Evolutionary conservation across 495 filamentous ascomycete species (phyloP), one percentile per base, ranked within the genome.

Genomic region (Penicillium malachiteum): DNA sequence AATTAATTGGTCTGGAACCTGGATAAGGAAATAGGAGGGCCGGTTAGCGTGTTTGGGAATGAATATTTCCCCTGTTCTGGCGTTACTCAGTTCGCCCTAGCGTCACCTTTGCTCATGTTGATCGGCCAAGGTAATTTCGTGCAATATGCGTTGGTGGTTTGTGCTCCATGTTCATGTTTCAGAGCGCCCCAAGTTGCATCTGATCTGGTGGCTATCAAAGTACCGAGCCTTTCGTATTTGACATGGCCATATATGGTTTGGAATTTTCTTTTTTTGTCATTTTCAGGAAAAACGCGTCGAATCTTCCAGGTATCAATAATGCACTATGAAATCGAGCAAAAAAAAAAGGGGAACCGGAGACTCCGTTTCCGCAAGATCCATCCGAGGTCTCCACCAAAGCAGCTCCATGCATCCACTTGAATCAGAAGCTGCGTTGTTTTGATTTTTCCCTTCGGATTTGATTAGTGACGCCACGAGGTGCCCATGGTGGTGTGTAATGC

Each of bases 41-140:
- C 33, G 39, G 16, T 43, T 64, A 71, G 66, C 66, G 66, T 59
- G 61, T 60, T 67, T 66, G 50, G 49, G 47, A 59, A 49, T 39
- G 39, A 48, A 39, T 37, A 40, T 61, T 56, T 50, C 54, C 50
- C 55, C 43, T 56, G 42, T 52, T 46, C 54, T 44, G 49, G 52
- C 44, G 59, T 50, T 57, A 52, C 43, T 39, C 52, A 52, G 51
- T 42, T 35, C 50, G 47, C 40, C 50, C 39, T 66, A 61, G 63
- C 63, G 57, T 58, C 48, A 58, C 30, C 48, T 63, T 62, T 47
- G 52, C 47, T 47, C 33, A 45, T 47, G 48, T 34, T 59, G 71
- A 71, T 73, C 71, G 66, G 56, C 65, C 49, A 38, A 54, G 42
- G 51, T 45, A 67, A 72, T 72, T 65, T 69, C 65, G 17, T 58